Conservation (phyloP, 2,329 filamentous ascomycete species). For the Westerdykella ornata region DNA sequence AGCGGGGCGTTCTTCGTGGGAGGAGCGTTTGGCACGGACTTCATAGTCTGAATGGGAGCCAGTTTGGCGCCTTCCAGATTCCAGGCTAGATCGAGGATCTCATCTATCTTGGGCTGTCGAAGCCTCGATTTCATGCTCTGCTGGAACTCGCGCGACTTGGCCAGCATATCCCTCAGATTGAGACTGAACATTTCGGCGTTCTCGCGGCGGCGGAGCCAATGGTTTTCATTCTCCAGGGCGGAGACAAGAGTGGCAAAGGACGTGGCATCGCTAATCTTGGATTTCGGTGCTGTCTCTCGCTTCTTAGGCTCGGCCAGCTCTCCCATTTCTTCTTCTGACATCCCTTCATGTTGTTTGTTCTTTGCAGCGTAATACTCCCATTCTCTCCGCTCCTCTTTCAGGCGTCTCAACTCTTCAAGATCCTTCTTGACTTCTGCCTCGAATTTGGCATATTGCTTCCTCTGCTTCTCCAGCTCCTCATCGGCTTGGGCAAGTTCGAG, state of each 20-base stretch:
- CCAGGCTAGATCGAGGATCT: too few relatives aligned
- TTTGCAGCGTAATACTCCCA: slow-evolving; percentile 1
- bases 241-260: slow-evolving; percentile 16
- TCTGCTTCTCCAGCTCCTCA: slow-evolving; percentile 13
- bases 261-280: slow-evolving; percentile 2
- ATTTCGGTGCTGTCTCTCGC: neutral
- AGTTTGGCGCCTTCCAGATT: too few relatives aligned
- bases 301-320: neutral
- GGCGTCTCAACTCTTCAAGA: slow-evolving; percentile 13
- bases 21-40: too few relatives aligned
- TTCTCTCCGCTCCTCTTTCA: slow-evolving; percentile 9
- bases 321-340: neutral
- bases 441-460: slow-evolving; percentile 5
- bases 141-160: slow-evolving; percentile 4
- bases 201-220: slow-evolving; percentile 25
- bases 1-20: too few relatives aligned
- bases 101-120: too few relatives aligned
- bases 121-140: too few relatives aligned
- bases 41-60: too few relatives aligned
- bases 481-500: slow-evolving; percentile 17
- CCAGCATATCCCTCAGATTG: slow-evolving; percentile 11
- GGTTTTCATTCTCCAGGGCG: slow-evolving; percentile 25
- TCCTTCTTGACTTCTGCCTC: slow-evolving; percentile 14
- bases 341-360: neutral
- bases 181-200: slow-evolving; percentile 13